These are phyloP conservation scores for Malus asiatica DNA, from an alignment of 306 rosid species.

Conservation along the genomic window DNA sequence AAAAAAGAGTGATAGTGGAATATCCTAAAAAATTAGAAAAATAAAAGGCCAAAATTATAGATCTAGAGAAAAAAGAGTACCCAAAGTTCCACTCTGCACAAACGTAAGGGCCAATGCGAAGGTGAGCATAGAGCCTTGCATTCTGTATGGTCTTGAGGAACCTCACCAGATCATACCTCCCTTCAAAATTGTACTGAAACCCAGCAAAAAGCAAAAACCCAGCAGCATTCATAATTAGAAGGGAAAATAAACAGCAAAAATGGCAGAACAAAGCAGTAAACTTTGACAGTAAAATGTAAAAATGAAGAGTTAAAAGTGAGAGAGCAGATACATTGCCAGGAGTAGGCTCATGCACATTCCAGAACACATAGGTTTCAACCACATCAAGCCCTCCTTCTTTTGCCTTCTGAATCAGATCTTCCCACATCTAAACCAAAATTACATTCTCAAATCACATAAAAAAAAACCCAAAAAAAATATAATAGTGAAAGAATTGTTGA, in stretches of 20 bases:
- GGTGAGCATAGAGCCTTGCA: slow-evolving; percentile 89
- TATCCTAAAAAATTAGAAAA: neutral
- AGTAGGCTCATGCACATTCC: slow-evolving; percentile 97
- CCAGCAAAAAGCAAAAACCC: slow-evolving; percentile 18
- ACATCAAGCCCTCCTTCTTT: slow-evolving; percentile 95
- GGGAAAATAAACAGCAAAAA: neutral
- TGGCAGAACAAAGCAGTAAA: neutral
- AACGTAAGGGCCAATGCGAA: slow-evolving; percentile 98
- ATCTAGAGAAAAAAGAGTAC: slow-evolving; percentile 32
- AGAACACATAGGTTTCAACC: slow-evolving; percentile 87
- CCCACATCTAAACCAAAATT: slow-evolving; percentile 71
- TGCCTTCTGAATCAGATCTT: slow-evolving; percentile 89
- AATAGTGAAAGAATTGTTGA: neutral
- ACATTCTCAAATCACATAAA: slow-evolving; percentile 7
- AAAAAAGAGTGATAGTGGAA: neutral
- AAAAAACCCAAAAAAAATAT: slow-evolving; percentile 1
- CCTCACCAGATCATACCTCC: slow-evolving; percentile 83
- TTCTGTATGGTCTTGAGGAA: slow-evolving; percentile 77
- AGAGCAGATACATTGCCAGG: slow-evolving; percentile 89
- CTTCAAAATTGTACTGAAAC: slow-evolving; percentile 89
- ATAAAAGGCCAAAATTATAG: slow-evolving; percentile 3
- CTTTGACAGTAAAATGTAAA: neutral
- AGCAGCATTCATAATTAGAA: slow-evolving; percentile 10
- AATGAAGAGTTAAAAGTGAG: neutral
- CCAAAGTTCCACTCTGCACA: slow-evolving; percentile 99